Evolutionary conservation across 73 alveolate species (phyloP).

Genomic region (Stentor coeruleus): DNA sequence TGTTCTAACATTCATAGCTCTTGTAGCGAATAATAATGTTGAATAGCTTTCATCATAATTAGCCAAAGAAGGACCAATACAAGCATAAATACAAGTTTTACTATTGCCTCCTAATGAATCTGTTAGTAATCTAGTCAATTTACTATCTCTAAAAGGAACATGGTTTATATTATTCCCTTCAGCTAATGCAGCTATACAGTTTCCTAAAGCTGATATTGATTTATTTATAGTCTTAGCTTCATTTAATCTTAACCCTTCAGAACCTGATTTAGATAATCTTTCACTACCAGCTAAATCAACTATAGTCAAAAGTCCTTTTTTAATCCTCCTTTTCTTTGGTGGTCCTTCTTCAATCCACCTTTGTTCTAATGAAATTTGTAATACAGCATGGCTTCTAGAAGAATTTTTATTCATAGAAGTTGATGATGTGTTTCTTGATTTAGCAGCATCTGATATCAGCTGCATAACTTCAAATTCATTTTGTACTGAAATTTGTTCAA

Average conservation of each 20-base stretch:
- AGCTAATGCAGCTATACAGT: conserved; percentile 92
- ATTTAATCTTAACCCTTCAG: conserved; percentile 92
- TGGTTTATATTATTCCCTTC: conserved; percentile 64
- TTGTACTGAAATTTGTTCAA: conserved; percentile 56
- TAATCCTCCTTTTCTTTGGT: conserved; percentile 8
- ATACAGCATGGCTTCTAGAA: conserved; percentile 88
- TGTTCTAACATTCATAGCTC: conserved; percentile 89
- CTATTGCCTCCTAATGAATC: conserved; percentile 97
- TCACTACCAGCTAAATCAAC: conserved; percentile 99
- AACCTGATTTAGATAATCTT: conserved; percentile 87
- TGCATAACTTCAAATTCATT: conserved; percentile 57
- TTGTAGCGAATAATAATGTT: conserved; percentile 84
- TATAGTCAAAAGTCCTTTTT: conserved; percentile 56
- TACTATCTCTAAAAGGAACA: conserved; percentile 95
- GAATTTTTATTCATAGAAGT: conserved; percentile 89
- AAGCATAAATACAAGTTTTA: conserved; percentile 84
- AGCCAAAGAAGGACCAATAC: conserved; percentile 80
- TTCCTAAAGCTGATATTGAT: conserved; percentile 94
- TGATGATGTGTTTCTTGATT: conserved; percentile 60
- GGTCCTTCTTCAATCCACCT: conserved; percentile 69
- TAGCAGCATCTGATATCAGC: conserved; percentile 65
- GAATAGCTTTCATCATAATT: conserved; percentile 90
- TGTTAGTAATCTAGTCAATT: conserved; percentile 88
- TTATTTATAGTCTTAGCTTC: conserved; percentile 98
- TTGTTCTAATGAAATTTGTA: conserved; percentile 77